A percentile compares a stretch with the other conserved stretches of the same genome.
Conservation (phyloP, 2,329 filamentous ascomycete species). For the Microdochium trichocladiopsis region DNA sequence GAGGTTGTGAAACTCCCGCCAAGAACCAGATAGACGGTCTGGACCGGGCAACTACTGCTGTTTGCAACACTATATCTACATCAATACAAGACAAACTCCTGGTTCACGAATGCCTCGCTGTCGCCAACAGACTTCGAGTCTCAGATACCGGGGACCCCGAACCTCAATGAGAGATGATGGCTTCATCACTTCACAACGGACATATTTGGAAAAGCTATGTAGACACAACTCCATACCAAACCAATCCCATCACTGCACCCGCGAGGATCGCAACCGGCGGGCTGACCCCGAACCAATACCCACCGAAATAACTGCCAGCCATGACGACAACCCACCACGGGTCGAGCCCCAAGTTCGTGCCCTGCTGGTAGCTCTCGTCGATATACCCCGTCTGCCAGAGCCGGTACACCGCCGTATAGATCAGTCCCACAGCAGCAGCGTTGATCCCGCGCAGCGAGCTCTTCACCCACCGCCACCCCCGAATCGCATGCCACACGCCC, state of each 20-base stretch:
- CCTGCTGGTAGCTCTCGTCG: slow-evolving; percentile 36
- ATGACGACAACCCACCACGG: slow-evolving; percentile 59
- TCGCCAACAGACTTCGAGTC: no score
- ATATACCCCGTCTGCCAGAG: slow-evolving; percentile 57
- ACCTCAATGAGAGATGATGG: no score
- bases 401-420: slow-evolving; percentile 58
- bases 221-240: slow-evolving; percentile 9
- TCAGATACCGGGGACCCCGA: no score
- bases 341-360: slow-evolving; percentile 47
- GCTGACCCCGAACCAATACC: slow-evolving; percentile 21
- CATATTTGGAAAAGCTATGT: no score
- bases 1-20: no score
- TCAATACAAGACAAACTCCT: no score
- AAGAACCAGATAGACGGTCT: no score
- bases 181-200: no score
- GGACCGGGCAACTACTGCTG: no score
- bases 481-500: slow-evolving; percentile 48
- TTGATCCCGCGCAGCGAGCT: slow-evolving; percentile 48
- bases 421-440: slow-evolving; percentile 51
- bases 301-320: slow-evolving; percentile 28
- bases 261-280: slow-evolving; percentile 23
- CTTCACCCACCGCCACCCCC: slow-evolving; percentile 36
- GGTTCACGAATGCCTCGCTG: no score
- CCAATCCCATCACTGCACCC: slow-evolving; percentile 24
- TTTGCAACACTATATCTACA: no score